These are phyloP conservation scores for Cercis canadensis DNA, from an alignment of 306 rosid species.

Conservation along the genomic window DNA sequence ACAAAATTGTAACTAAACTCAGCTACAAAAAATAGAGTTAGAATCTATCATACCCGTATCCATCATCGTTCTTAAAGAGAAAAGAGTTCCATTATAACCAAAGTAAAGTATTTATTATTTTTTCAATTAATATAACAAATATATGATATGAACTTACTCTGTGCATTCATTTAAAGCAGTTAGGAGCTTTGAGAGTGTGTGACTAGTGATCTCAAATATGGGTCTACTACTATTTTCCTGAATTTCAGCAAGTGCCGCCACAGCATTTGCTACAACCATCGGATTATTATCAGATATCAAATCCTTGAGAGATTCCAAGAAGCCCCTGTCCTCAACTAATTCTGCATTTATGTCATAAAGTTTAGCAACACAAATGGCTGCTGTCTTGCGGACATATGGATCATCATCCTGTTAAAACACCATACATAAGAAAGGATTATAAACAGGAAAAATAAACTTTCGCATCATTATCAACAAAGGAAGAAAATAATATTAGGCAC, in stretches of 20 bases:
- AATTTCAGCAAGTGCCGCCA: slow-evolving; percentile 97
- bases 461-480: slow-evolving; percentile 15
- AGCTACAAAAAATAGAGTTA: too few relatives aligned
- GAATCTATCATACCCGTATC: too few relatives aligned
- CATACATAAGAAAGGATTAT: slow-evolving; percentile 30
- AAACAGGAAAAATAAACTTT: slow-evolving; percentile 1
- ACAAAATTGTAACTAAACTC: too few relatives aligned
- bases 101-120: slow-evolving; percentile 5
- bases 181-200: slow-evolving; percentile 92
- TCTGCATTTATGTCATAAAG: slow-evolving; percentile 98
- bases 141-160: slow-evolving; percentile 67
- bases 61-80: too few relatives aligned
- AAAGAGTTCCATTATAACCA: too few relatives aligned
- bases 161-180: slow-evolving; percentile 99
- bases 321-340: slow-evolving; percentile 97
- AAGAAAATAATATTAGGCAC: slow-evolving; percentile 26
- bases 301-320: slow-evolving; percentile 93
- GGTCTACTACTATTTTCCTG: slow-evolving; percentile 88
- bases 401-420: slow-evolving; percentile 86
- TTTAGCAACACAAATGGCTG: slow-evolving; percentile 98
- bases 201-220: slow-evolving; percentile 88
- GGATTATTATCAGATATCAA: slow-evolving; percentile 99
- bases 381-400: slow-evolving; percentile 99
- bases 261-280: slow-evolving; percentile 99
- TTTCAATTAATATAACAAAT: slow-evolving; percentile 19